phyloP scores from a whole-genome alignment of 768 basidiomycete genomes.

The Rhizopogon vesiculosus region DNA sequence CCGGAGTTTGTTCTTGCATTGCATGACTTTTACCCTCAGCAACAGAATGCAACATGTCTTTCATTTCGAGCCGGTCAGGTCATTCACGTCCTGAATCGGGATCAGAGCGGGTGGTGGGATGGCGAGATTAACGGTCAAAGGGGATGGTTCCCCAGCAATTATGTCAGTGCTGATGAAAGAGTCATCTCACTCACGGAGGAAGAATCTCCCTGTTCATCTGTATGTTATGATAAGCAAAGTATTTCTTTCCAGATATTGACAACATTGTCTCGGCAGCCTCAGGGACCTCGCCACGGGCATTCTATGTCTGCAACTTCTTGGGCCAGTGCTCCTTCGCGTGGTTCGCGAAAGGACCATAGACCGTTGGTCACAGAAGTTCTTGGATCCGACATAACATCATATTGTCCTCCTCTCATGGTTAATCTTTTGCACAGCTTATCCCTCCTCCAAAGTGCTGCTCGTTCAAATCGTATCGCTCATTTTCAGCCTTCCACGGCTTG shows the following conservation, averaged over 20 bases:
- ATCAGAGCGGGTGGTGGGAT: conserved; percentile 97
- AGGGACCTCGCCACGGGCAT: conserved; percentile 42
- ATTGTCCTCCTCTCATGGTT: conserved; percentile 75
- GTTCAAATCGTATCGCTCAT: conserved; percentile 71
- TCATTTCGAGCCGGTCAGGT: conserved; percentile 88
- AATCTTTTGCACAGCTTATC: conserved; percentile 83
- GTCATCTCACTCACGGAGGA: conserved; percentile 50
- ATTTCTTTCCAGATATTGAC: conserved; percentile 6
- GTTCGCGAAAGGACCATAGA: conserved; percentile 34
- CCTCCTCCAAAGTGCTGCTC: conserved; percentile 81
- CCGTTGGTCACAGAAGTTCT: conserved; percentile 42
- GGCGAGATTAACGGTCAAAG: conserved; percentile 85
- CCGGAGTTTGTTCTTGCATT: conserved; percentile 84
- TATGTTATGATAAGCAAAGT: conserved; percentile 25
- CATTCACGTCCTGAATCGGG: conserved; percentile 85
- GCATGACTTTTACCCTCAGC: conserved; percentile 82
- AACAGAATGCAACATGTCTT: conserved; percentile 74
- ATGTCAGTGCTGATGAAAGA: conserved; percentile 67
- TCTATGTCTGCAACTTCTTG: conserved; percentile 53
- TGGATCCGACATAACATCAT: conserved; percentile 50
- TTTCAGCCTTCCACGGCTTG: conserved; percentile 93
- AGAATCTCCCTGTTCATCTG: conserved; percentile 41
- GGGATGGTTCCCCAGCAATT: conserved; percentile 99
- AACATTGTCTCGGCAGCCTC: conserved; percentile 20
- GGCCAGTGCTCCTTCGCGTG: conserved; percentile 40